Evolutionary conservation across 768 basidiomycete species (phyloP).

Genomic region (Termitomyces sp.): DNA sequence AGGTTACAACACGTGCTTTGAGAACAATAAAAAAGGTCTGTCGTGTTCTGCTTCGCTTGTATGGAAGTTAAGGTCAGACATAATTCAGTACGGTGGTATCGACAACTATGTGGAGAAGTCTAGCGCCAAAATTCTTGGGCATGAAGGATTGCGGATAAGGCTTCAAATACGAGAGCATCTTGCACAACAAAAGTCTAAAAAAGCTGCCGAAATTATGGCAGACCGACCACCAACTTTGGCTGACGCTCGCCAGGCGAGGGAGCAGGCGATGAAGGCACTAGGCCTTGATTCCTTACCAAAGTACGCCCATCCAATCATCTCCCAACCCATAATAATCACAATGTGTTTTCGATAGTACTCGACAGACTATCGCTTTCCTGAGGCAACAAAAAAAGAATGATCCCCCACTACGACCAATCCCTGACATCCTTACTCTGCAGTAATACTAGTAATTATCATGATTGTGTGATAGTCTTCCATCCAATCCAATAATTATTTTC

Average conservation of each 20-base stretch:
- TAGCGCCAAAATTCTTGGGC: slow-evolving; percentile 32
- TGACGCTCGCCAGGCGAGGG: slow-evolving; percentile 19
- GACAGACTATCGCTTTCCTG: slow-evolving; percentile 15
- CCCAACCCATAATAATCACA: not conserved
- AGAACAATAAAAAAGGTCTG: slow-evolving; percentile 81
- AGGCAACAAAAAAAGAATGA: not conserved
- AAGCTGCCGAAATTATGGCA: not conserved
- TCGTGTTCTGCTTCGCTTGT: not conserved
- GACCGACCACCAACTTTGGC: slow-evolving; percentile 8
- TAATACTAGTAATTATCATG: slow-evolving; percentile 4
- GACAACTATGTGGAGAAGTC: slow-evolving; percentile 63
- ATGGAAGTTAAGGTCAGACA: not conserved
- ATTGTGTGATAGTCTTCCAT: not conserved
- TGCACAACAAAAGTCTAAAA: not conserved
- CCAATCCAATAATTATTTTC: not conserved
- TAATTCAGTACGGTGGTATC: slow-evolving; percentile 56
- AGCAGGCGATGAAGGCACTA: slow-evolving; percentile 20
- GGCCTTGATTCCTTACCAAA: slow-evolving; percentile 16
- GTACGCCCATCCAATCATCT: slow-evolving; percentile 3
- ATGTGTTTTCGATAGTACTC: slow-evolving; percentile 5
- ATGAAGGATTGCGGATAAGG: slow-evolving; percentile 49
- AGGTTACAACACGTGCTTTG: slow-evolving; percentile 73
- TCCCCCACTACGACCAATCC: not conserved
- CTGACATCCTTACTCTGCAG: slow-evolving; percentile 1
- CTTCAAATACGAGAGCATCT: slow-evolving; percentile 25